Evolutionary conservation across 805 yeast species (phyloP), one percentile per base, ranked within the genome.

Genomic region (Pichia californica): DNA sequence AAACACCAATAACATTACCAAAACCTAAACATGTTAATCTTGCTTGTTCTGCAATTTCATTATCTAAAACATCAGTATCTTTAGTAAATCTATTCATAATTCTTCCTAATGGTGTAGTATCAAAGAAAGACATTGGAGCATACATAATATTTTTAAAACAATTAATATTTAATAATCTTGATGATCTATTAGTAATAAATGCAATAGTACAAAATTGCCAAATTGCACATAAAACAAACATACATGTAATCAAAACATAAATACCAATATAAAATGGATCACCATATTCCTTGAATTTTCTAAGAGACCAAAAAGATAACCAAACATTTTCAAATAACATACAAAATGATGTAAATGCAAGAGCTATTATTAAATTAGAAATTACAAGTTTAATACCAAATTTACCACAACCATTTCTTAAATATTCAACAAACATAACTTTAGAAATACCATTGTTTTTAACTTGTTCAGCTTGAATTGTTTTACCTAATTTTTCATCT

Each of bases 71-170:
- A 57, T 88, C 95, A 0, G 93, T 83, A 59, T 88, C 96, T 48
- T 86, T 86, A 1, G 95, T 86, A 62, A 87, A 88, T 51, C 95
- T 69, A 62, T 86, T 88, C 56, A 88, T 67, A 45, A 88, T 77
- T 53, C 95, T 71, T 3, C 96, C 96, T 71, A 85, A 73, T 27
- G 96, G 96, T 0, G 95, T 83, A 2, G 88, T 79, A 54, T 88
- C 96, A 62, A 87, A 73, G 58, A 77, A 88, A 0, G 79, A 62
- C 93, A 87, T 87, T 40, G 95, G 94, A 0, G 93, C 79, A 49
- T 78, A 81, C 51, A 88, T 67, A 9, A 88, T 70, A 26, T 69
- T 73, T 31, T 69, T 59, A 43, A 81, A 69, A 0, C 95, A 89
- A 44, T 56, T 54, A 38, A 81, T 66, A 55, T 86, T 86, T 56